Conservation (phyloP, 2,329 filamentous ascomycete species). For the Neocucurbitaria cava region DNA sequence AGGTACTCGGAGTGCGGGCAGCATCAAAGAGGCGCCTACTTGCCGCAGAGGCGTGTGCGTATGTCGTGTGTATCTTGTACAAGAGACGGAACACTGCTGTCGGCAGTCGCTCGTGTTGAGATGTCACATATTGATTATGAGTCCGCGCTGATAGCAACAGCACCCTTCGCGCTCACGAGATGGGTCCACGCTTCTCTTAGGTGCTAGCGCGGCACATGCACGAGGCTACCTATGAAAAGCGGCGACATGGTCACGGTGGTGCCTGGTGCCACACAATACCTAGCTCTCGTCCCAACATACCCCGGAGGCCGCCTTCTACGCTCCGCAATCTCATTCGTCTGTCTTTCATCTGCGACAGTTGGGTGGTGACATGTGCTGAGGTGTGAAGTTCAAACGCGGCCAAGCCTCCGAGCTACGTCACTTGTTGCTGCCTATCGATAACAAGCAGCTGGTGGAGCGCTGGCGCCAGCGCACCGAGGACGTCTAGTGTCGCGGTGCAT, state of each 20-base stretch:
- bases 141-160: constrained; percentile 36
- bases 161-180: constrained; percentile 22
- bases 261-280: constrained; percentile 3
- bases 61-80: constrained; percentile 4
- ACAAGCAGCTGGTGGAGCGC: neutral
- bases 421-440: constrained; percentile 22
- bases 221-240: constrained; percentile 2
- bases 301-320: neutral
- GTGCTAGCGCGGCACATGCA: constrained; percentile 22
- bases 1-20: constrained; percentile 12
- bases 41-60: neutral
- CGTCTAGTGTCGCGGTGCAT: neutral
- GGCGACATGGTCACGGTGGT: constrained; percentile 22
- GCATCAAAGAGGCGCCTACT: constrained; percentile 14
- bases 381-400: neutral
- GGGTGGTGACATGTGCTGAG: neutral
- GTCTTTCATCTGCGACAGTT: neutral
- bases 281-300: constrained; percentile 9
- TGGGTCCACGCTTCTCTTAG: constrained; percentile 14
- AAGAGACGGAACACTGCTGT: constrained; percentile 32
- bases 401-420: constrained; percentile 16
- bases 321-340: neutral
- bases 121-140: constrained; percentile 44
- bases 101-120: constrained; percentile 33
- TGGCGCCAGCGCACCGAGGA: neutral